phyloP scores from a whole-genome alignment of 805 yeast species.

The Cyberlindnera mycetangii region DNA sequence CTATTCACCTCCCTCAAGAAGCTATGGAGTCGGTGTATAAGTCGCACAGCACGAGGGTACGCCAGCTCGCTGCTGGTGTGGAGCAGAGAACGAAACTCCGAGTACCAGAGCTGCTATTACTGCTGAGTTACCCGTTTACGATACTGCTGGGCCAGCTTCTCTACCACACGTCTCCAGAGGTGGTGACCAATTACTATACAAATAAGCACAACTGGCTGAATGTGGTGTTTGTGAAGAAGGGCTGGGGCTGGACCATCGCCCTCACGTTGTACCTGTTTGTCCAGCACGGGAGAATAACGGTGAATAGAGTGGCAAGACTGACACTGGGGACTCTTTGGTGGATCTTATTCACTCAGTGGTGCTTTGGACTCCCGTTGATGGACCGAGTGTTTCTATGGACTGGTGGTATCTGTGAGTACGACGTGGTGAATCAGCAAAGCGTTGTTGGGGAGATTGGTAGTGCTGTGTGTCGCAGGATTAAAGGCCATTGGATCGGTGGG shows the following conservation, averaged over 20 bases:
- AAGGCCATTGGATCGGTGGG: slow-evolving; percentile 78
- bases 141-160: slow-evolving; percentile 51
- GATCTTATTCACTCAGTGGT: slow-evolving; percentile 85
- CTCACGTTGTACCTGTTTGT: slow-evolving; percentile 32
- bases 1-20: too few relatives aligned
- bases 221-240: slow-evolving; percentile 74
- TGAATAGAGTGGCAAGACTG: slow-evolving; percentile 12
- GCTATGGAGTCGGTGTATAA: slow-evolving; percentile 11
- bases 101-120: slow-evolving; percentile 14
- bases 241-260: slow-evolving; percentile 87
- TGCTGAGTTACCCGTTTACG: slow-evolving; percentile 37
- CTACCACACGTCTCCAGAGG: slow-evolving; percentile 27
- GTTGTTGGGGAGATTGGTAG: slow-evolving; percentile 19
- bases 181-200: slow-evolving; percentile 31
- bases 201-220: slow-evolving; percentile 72
- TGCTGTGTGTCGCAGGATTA: slow-evolving; percentile 48
- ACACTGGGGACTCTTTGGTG: slow-evolving; percentile 62
- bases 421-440: background rate
- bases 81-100: slow-evolving; percentile 8
- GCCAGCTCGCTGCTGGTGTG: background rate
- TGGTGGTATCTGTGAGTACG: slow-evolving; percentile 71
- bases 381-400: slow-evolving; percentile 75
- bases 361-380: slow-evolving; percentile 83
- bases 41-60: slow-evolving; percentile 4
- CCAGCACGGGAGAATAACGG: slow-evolving; percentile 19